phyloP scores from a whole-genome alignment of 805 yeast species.

The Cyberlindnera amylophila region DNA sequence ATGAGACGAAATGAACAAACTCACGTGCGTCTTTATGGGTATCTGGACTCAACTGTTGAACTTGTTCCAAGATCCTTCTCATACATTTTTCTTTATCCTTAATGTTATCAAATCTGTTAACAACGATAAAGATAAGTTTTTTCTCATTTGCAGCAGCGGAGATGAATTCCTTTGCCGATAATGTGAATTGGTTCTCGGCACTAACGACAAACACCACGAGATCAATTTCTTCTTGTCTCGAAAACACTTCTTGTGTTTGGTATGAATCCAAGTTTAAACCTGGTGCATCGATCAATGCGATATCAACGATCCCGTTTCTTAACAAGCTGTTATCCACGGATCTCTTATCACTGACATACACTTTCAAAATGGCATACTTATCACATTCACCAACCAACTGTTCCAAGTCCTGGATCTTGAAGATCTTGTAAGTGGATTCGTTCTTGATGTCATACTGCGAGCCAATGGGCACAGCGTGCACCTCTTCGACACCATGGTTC shows the following conservation, averaged over 20 bases:
- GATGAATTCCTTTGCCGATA: constrained; percentile 91
- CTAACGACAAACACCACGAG: constrained; percentile 92
- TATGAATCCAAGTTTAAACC: constrained; percentile 91
- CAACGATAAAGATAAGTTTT: constrained; percentile 88
- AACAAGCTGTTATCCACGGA: constrained; percentile 65
- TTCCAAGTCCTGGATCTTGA: constrained; percentile 52
- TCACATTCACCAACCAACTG: constrained; percentile 73
- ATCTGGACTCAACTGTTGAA: constrained; percentile 81
- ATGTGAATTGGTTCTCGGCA: constrained; percentile 93
- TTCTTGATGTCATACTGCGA: constrained; percentile 39
- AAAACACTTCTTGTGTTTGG: constrained; percentile 91
- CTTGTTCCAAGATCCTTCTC: constrained; percentile 75
- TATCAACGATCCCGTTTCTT: constrained; percentile 88
- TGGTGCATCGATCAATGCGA: constrained; percentile 93
- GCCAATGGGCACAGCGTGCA: constrained; percentile 79
- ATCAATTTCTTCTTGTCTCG: constrained; percentile 96
- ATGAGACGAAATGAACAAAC: constrained; percentile 88
- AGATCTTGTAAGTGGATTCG: constrained; percentile 60
- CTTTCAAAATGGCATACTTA: constrained; percentile 65
- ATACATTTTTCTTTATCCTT: constrained; percentile 77
- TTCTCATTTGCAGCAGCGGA: constrained; percentile 88
- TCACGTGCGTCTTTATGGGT: constrained; percentile 85
- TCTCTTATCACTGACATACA: constrained; percentile 76
- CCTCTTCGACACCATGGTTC: constrained; percentile 78
- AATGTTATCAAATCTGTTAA: constrained; percentile 87